phyloP scores from a whole-genome alignment of 108 stramenopile genomes.

The Craspedostauros australis region DNA sequence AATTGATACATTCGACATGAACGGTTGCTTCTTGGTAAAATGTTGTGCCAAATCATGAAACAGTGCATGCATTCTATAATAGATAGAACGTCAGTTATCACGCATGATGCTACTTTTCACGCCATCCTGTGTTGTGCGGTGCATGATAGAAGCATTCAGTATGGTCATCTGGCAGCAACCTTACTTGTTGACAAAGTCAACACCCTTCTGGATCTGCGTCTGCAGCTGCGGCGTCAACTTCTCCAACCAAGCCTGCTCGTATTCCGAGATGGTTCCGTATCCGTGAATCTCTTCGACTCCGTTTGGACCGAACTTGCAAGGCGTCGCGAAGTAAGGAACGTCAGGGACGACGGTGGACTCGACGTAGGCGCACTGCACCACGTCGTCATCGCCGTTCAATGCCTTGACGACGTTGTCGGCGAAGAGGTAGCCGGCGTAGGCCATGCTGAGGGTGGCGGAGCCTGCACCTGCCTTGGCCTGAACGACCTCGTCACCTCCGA shows the following conservation, averaged over 20 bases:
- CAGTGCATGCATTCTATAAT: neutral
- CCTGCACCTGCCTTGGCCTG: constrained; percentile 99
- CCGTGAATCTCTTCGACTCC: constrained; percentile 92
- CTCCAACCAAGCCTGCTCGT: constrained; percentile 94
- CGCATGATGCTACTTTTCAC: neutral
- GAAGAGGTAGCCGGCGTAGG: constrained; percentile 95
- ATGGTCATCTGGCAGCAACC: neutral
- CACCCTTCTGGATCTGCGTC: constrained; percentile 94
- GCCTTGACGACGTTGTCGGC: constrained; percentile 90
- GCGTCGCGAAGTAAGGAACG: constrained; percentile 92
- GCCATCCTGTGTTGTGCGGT: neutral
- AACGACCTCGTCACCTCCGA: constrained; percentile 99
- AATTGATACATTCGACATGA: neutral
- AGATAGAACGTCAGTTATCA: neutral
- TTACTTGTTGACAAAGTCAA: constrained; percentile 88
- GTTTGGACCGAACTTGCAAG: constrained; percentile 88
- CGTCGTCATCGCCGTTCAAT: constrained; percentile 79
- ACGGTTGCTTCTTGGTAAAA: neutral
- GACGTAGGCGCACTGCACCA: constrained; percentile 94
- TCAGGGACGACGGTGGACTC: constrained; percentile 90
- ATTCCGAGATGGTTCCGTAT: constrained; percentile 80
- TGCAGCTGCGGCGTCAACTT: constrained; percentile 96
- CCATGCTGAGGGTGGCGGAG: constrained; percentile 97
- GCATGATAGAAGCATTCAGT: neutral
- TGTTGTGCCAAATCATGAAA: neutral